phyloP scores from a whole-genome alignment of 2,329 filamentous ascomycete genomes.

The Rhynchosporium graminicola region DNA sequence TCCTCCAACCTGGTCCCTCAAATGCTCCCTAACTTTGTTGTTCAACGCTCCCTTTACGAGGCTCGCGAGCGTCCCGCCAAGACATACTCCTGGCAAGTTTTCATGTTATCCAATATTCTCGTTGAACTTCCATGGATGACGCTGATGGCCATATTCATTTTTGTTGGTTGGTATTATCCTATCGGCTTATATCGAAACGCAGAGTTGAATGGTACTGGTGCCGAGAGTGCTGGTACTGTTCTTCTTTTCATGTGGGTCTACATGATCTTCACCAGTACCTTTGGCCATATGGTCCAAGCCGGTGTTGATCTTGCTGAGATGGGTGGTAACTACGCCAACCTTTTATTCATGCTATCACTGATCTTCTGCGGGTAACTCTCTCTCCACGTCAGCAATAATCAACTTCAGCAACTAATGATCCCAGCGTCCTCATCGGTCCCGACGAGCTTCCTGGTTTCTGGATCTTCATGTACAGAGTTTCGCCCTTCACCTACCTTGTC shows the following conservation, averaged over 20 bases:
- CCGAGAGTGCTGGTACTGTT: slow-evolving; percentile 74
- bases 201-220: slow-evolving; percentile 56
- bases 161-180: slow-evolving; percentile 82
- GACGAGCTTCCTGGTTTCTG: slow-evolving; percentile 69
- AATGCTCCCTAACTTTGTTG: slow-evolving; percentile 69
- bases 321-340: slow-evolving; percentile 73
- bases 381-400: neutral
- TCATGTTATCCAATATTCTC: slow-evolving; percentile 71
- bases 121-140: slow-evolving; percentile 83
- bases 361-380: slow-evolving; percentile 60
- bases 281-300: slow-evolving; percentile 76
- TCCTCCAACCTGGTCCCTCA: slow-evolving; percentile 74
- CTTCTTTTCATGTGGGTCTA: slow-evolving; percentile 76
- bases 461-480: slow-evolving; percentile 82
- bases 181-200: slow-evolving; percentile 76
- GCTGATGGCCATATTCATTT: slow-evolving; percentile 75
- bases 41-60: slow-evolving; percentile 55
- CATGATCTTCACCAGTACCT: slow-evolving; percentile 80
- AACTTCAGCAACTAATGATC: neutral
- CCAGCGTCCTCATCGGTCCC: slow-evolving; percentile 65
- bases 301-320: slow-evolving; percentile 78
- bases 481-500: slow-evolving; percentile 80
- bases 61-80: slow-evolving; percentile 76
- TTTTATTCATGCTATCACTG: slow-evolving; percentile 71
- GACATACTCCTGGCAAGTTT: slow-evolving; percentile 71